phyloP scores from a whole-genome alignment of 768 basidiomycete genomes.

The Termitomyces sp. region DNA sequence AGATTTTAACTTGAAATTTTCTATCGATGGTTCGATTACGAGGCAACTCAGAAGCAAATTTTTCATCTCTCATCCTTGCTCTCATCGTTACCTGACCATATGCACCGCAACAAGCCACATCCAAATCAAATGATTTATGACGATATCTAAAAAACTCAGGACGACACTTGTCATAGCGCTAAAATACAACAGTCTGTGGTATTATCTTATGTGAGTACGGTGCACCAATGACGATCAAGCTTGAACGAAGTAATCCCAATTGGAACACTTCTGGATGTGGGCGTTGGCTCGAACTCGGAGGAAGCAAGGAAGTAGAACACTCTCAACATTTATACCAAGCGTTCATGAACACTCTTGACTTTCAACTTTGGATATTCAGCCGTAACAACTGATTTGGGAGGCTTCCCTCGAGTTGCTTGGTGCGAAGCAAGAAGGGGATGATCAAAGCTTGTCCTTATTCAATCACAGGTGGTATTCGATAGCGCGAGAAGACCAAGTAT shows the following conservation, averaged over 20 bases:
- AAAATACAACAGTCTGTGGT: too few species aligned
- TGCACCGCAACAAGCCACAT: background rate
- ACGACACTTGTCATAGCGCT: too few species aligned
- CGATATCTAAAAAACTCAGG: background rate
- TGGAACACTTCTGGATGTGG: background rate
- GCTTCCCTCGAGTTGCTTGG: background rate
- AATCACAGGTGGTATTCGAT: background rate
- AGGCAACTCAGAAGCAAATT: background rate
- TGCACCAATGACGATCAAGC: background rate
- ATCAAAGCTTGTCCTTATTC: background rate
- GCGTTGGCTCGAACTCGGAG: background rate
- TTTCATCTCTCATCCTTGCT: background rate
- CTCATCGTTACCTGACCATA: background rate
- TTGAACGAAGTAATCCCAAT: background rate
- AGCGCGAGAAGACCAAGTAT: too few species aligned
- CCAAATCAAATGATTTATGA: background rate
- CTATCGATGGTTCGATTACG: background rate
- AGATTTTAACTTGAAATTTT: too few species aligned
- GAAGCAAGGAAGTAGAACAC: background rate
- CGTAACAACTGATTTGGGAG: background rate
- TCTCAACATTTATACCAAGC: background rate
- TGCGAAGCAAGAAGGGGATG: background rate
- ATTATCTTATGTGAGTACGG: too few species aligned
- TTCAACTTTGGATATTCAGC: background rate
- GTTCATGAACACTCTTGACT: background rate